These are phyloP conservation scores for Aspergillus brasiliensis DNA, from an alignment of 2,329 filamentous ascomycete species.

Conservation along the genomic window DNA sequence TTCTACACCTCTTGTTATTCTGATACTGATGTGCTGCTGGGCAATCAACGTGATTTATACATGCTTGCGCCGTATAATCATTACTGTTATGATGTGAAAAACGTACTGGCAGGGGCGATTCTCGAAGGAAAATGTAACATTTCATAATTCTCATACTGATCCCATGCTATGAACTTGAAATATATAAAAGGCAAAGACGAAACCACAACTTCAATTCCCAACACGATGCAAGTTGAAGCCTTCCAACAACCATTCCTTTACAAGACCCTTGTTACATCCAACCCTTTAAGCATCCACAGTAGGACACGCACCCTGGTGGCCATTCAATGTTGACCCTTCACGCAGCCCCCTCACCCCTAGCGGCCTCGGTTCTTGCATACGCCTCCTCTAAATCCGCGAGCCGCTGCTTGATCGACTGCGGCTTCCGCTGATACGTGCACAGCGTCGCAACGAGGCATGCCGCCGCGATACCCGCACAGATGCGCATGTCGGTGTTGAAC, in stretches of 20 bases:
- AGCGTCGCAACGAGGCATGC: constrained; percentile 1
- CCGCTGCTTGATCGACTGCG: constrained; percentile 8
- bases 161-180: background rate
- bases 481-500: constrained; percentile 5
- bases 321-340: background rate
- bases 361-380: background rate
- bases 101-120: background rate
- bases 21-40: background rate
- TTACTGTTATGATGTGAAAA: background rate
- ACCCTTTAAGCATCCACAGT: background rate
- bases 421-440: constrained; percentile 7
- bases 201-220: background rate
- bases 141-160: background rate
- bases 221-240: background rate
- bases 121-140: background rate
- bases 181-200: background rate
- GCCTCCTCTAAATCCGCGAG: constrained; percentile 5
- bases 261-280: background rate
- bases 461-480: constrained; percentile 4
- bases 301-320: background rate
- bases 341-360: background rate
- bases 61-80: background rate
- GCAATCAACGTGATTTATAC: background rate
- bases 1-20: background rate
- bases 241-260: background rate